These are phyloP conservation scores for Ramaria sp. DNA, from an alignment of 768 basidiomycete species.

Conservation along the genomic window DNA sequence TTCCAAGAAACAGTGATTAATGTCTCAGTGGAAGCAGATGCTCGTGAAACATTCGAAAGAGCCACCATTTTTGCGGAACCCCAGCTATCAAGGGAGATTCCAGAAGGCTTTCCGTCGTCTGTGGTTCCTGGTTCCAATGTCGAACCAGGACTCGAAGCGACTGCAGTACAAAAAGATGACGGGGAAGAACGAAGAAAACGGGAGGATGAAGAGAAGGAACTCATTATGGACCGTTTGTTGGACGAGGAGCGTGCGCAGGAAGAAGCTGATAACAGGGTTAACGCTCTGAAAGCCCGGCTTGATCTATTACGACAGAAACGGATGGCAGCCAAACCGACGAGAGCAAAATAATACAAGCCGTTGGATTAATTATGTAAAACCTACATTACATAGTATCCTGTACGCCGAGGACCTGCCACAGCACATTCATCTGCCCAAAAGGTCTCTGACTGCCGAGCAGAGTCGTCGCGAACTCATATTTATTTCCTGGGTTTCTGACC, in stretches of 20 bases:
- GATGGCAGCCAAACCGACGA: slow-evolving; percentile 22
- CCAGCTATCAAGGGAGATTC: slow-evolving; percentile 35
- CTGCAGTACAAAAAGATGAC: slow-evolving; percentile 26
- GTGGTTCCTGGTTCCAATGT: slow-evolving; percentile 14
- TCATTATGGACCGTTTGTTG: slow-evolving; percentile 77
- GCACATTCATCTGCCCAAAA: slow-evolving; percentile 64
- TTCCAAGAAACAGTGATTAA: slow-evolving; percentile 60
- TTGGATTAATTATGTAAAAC: background rate
- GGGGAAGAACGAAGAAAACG: slow-evolving; percentile 38
- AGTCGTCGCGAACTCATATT: slow-evolving; percentile 87
- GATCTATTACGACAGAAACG: slow-evolving; percentile 45
- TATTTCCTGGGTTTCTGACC: slow-evolving; percentile 63
- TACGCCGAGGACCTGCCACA: slow-evolving; percentile 73
- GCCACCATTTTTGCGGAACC: slow-evolving; percentile 70
- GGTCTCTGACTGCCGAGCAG: slow-evolving; percentile 74
- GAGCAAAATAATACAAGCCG: background rate
- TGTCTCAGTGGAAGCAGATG: slow-evolving; percentile 16
- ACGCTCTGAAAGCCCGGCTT: slow-evolving; percentile 50
- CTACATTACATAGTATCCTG: slow-evolving; percentile 25
- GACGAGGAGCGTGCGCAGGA: slow-evolving; percentile 84
- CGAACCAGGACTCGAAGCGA: slow-evolving; percentile 16
- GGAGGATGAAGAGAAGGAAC: slow-evolving; percentile 64
- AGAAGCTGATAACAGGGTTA: slow-evolving; percentile 73
- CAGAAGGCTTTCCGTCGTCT: slow-evolving; percentile 36
- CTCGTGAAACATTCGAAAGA: slow-evolving; percentile 45